Percentiles rank a stretch among this genome's conserved stretches.
These are phyloP conservation scores for Sarocladiaceae sp. DNA, from an alignment of 2,329 filamentous ascomycete genomes.

Conservation along the genomic window DNA sequence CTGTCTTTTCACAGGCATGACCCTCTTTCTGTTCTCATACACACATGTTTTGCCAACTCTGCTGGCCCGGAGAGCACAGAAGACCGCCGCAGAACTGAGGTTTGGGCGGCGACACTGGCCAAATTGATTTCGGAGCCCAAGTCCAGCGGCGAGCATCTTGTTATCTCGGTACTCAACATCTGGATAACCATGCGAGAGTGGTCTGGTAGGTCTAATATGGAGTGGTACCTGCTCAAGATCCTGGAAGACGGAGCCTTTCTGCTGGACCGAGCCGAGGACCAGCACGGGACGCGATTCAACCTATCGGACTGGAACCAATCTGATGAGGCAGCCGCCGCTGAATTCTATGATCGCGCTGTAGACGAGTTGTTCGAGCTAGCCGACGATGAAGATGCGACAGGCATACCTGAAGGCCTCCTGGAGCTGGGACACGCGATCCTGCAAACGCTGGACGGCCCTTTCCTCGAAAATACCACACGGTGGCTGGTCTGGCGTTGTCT, in stretches of 20 bases:
- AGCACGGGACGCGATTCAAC: slow-evolving; percentile 64
- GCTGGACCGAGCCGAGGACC: slow-evolving; percentile 76
- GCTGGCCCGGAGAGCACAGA: slow-evolving; percentile 76
- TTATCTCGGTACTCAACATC: slow-evolving; percentile 78
- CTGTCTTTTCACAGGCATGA: slow-evolving; percentile 86
- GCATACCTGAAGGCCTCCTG: slow-evolving; percentile 79
- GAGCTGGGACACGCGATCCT: slow-evolving; percentile 81
- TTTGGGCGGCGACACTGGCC: slow-evolving; percentile 85
- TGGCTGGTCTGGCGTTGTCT: slow-evolving; percentile 90
- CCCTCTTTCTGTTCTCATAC: slow-evolving; percentile 75
- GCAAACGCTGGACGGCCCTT: slow-evolving; percentile 60
- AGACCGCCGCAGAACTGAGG: slow-evolving; percentile 69
- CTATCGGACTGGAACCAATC: slow-evolving; percentile 68
- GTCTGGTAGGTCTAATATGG: slow-evolving; percentile 83
- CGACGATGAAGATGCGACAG: slow-evolving; percentile 75
- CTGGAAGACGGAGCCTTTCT: slow-evolving; percentile 89
- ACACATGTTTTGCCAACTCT: slow-evolving; percentile 85
- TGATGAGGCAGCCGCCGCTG: slow-evolving; percentile 74
- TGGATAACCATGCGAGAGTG: slow-evolving; percentile 85
- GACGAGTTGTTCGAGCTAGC: slow-evolving; percentile 78
- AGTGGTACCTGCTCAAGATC: slow-evolving; percentile 91
- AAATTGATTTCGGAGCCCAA: slow-evolving; percentile 73
- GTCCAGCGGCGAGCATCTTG: slow-evolving; percentile 69
- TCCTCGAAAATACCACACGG: slow-evolving; percentile 67
- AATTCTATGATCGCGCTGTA: slow-evolving; percentile 82